Base-by-base conservation (phyloP, 2,329 filamentous ascomycete genomes). In the Helminthosporium solani region DNA sequence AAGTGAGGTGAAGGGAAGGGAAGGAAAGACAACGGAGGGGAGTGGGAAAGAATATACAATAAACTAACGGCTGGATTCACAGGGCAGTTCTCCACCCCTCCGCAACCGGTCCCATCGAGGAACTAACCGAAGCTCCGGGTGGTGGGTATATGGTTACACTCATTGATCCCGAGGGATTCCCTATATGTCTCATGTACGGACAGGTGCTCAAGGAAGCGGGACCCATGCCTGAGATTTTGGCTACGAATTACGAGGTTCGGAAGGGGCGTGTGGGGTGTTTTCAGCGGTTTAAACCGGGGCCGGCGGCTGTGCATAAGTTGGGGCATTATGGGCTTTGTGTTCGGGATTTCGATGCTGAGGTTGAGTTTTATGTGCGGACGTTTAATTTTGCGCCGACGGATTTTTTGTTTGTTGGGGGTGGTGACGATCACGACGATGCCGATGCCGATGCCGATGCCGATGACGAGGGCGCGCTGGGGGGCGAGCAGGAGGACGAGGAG, bases 131-230 rank as follows among this genome's bases (percentile, higher is more conserved):
- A 46, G 77, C 77, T 0, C 81, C 81, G 0, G 80, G 81, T 2
- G 79, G 72, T 31, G 79, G 80, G 40, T 71, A 75, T 52, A 67
- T 73, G 9, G 78, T 84, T 6, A 71, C 67, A 0, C 47, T 74
- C 7, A 35, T 50, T 3, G 61, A 70, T n/a, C 69, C 82, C 2
- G 79, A 83, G 47, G 77, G 76, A 1, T 83, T 77, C 49, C 77
- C 78, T 1, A 75, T 84, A 56, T 79, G 83, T 57, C 70, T 85
- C 0, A 74, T 85, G 1, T 68, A 78, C 52, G 81, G 79, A 1
- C 81, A 85, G 61, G 61, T 70, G 2, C 70, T 70, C 18, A 54
- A 54, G 69, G 75, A 42, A 67, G 73, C 2, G 58, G 74, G 42
- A 45, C 75, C 43, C 62, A 75, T 50, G 61, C 78, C 64, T 74